Base-by-base conservation (phyloP, 768 basidiomycete genomes). In the Leccinellum albellum region DNA sequence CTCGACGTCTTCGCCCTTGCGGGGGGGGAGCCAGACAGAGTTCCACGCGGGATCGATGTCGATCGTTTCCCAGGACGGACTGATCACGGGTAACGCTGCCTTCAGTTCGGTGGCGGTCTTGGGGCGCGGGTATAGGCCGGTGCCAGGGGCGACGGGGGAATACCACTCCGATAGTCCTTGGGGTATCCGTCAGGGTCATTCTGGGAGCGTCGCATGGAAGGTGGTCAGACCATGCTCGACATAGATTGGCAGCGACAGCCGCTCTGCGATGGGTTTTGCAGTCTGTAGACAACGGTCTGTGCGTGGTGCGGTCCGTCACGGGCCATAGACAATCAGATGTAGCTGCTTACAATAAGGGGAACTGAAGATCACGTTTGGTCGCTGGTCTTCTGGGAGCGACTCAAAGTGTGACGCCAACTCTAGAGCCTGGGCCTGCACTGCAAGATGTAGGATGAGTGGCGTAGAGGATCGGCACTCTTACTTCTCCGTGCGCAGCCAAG, bases 201-300 rank as follows among this genome's bases (percentile, higher is more conserved):
- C n/a, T 13, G 48, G 40, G 17, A 13, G 21, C 3, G n/a, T 17
- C 31, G 63, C 73, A 51, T 58, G 23, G 24, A 40, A 26, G 40
- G 28, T 15, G 28, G 14, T 51, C 65, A 32, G 53, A 84, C 91
- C 92, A 62, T 92, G 91, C 64, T 94, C 92, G 14, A 88, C 81
- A 60, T 81, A 87, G 51, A 94, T 81, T 1, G 91, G 89, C 4
- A 92, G 59, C 14, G 76, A 74, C 20, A 94, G 76, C 0, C 82
- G 80, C 37, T 74, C 68, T 15, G 92, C 82, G 3, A 79, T 73
- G 2, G 92, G 91, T 31, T 79, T 75, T 1, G 86, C 74, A 0
- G 92, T 94, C 68, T 94, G 91, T 23, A 94, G 75, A 69, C 92
- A 94, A n/a, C 92, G 88, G 73, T 94, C 90, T 92, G 62, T 33